Evolutionary conservation across 2,329 filamentous ascomycete genomes (phyloP).

Genomic region (Venturia nashicola): DNA sequence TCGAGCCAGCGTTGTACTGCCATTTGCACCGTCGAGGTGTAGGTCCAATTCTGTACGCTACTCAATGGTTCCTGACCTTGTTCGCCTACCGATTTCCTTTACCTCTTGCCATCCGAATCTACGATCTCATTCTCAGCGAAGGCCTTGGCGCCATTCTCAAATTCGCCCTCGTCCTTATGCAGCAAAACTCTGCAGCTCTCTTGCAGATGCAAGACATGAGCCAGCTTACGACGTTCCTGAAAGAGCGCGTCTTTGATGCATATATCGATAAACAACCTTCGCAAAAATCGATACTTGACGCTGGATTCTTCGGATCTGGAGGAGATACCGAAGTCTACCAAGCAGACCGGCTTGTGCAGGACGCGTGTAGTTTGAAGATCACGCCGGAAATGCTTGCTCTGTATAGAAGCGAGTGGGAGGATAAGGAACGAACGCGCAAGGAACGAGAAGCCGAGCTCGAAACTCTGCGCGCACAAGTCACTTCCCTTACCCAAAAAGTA

Average conservation of each 20-base stretch:
- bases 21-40: slow-evolving; percentile 83
- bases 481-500: slow-evolving; percentile 60
- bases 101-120: slow-evolving; percentile 90
- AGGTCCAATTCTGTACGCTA: slow-evolving; percentile 85
- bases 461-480: slow-evolving; percentile 53
- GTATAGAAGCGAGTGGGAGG: slow-evolving; percentile 85
- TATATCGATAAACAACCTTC: slow-evolving; percentile 94
- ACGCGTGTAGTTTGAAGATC: slow-evolving; percentile 80
- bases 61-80: slow-evolving; percentile 97
- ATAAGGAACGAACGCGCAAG: slow-evolving; percentile 70
- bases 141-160: slow-evolving; percentile 87
- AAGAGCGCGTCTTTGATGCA: slow-evolving; percentile 88
- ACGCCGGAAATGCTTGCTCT: slow-evolving; percentile 68
- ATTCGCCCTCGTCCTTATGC: slow-evolving; percentile 92
- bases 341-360: slow-evolving; percentile 82
- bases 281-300: slow-evolving; percentile 85
- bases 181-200: slow-evolving; percentile 72
- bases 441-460: slow-evolving; percentile 75
- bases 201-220: slow-evolving; percentile 85
- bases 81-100: slow-evolving; percentile 96
- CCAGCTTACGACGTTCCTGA: slow-evolving; percentile 76
- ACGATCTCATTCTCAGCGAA: slow-evolving; percentile 88
- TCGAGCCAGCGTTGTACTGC: slow-evolving; percentile 88
- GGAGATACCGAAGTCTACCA: slow-evolving; percentile 93
- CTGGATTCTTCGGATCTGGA: slow-evolving; percentile 82